Base-by-base conservation (phyloP, 202 grass and related monocot genomes). In the Bolboschoenoplectus hybrid region DNA sequence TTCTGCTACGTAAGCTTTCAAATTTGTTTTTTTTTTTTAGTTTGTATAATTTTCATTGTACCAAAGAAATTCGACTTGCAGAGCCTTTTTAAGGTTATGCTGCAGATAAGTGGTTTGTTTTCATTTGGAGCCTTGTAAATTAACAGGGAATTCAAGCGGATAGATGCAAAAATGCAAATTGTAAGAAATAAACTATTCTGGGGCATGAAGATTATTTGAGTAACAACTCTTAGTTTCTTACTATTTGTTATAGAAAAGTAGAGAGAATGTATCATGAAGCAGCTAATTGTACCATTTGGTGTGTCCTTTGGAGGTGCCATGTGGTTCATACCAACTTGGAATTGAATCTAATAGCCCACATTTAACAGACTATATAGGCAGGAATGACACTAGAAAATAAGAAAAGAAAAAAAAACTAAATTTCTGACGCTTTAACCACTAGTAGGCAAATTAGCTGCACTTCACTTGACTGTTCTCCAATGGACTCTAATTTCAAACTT, bases 1-100 rank as follows among this genome's bases (percentile, higher is more conserved):
- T 36, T 84, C 93, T 16, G 58, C 85, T 2, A 95, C 96, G 96
- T 98, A 88, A 90, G 80, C 35, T 63, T 43, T 61, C 58, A 43
- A 63, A n/a, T 43, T 77, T 66, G 16, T 17, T 80, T 10, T 49
- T 13, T 10, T 49, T 13, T 66, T 49, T 83, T 63, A 35, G 17
- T 72, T 13, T 73, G 44, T 35, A 1, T 75, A 63, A 61, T 58
- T 47, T 82, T 14, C 17, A 11, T 49, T 20, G 9, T 47, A 26
- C 44, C 2, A 26, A 43, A 11, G 3, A 70, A 70, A 45, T 45
- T 1, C 16, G 0, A 16, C 5, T 46, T 10, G 16, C 16, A 47
- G 8, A 49, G 5, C 7, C 8, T 44, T 43, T 73, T 8, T 73
- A 19, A 1, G 43, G 8, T 73, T 71, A 45, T 45, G 39, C n/a